Percentiles rank a stretch among this genome's conserved stretches.
Evolutionary conservation across 345 rosid genomes (phyloP).

Genomic region (Physaria fendleri): DNA sequence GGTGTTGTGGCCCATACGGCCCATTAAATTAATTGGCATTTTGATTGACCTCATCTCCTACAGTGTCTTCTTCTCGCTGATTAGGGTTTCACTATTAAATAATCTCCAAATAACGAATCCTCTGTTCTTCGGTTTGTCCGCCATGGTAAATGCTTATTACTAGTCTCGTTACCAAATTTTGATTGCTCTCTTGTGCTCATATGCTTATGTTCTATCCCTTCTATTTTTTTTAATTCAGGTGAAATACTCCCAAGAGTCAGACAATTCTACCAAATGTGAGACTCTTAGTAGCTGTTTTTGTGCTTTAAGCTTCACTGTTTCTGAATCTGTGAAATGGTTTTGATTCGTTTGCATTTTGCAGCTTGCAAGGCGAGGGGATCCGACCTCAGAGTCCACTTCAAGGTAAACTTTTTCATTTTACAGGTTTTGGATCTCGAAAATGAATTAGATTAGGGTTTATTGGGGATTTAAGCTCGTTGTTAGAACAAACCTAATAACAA

Average conservation of each 20-base stretch:
- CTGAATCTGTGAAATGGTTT: neutral
- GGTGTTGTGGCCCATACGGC: neutral
- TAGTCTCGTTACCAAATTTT: neutral
- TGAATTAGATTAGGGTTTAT: neutral
- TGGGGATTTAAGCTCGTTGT: neutral
- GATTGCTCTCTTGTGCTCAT: neutral
- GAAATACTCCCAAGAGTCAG: constrained; percentile 96
- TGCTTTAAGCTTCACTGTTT: neutral
- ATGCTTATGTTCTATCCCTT: neutral
- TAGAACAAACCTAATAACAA: constrained; percentile 43
- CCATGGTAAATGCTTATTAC: constrained; percentile 18
- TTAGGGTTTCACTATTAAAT: constrained; percentile 22
- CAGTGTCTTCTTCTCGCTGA: neutral
- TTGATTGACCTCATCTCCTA: neutral
- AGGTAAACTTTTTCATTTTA: constrained; percentile 38
- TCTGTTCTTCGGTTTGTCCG: neutral
- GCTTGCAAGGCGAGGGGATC: constrained; percentile 97
- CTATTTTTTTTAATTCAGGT: constrained; percentile 37
- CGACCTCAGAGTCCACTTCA: constrained; percentile 91
- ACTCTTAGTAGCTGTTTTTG: neutral
- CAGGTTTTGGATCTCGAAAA: neutral
- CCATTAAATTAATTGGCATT: neutral
- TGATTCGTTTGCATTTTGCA: constrained; percentile 21
- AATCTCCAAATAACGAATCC: neutral
- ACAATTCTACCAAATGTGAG: constrained; percentile 77